These are phyloP conservation scores for Fusarium pseudonygamai DNA, from an alignment of 2,329 filamentous ascomycete species.

Conservation along the genomic window DNA sequence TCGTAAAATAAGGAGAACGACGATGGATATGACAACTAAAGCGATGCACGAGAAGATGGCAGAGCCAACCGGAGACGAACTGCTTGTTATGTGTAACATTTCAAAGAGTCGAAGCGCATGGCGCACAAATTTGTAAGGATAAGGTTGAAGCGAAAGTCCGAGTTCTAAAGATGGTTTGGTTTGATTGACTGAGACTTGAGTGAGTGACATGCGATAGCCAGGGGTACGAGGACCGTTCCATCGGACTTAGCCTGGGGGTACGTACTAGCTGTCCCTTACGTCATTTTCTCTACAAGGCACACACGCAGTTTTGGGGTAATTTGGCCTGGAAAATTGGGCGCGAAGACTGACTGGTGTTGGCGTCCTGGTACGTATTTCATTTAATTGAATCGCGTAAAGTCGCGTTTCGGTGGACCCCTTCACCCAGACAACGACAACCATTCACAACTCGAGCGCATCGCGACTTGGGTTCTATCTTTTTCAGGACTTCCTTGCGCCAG, in stretches of 20 bases:
- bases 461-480: background rate
- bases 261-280: conserved; percentile 29
- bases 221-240: conserved; percentile 42
- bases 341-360: background rate
- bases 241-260: conserved; percentile 13
- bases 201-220: conserved; percentile 29
- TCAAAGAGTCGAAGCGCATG: conserved; percentile 45
- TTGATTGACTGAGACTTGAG: conserved; percentile 12
- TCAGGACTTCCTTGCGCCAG: background rate
- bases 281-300: conserved; percentile 22
- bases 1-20: conserved; percentile 85
- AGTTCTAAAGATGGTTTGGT: conserved; percentile 4
- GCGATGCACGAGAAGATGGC: conserved; percentile 79
- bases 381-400: conserved; percentile 37
- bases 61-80: conserved; percentile 76
- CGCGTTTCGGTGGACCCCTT: conserved; percentile 24
- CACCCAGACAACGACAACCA: conserved; percentile 19
- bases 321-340: conserved; percentile 35
- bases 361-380: background rate
- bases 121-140: conserved; percentile 41
- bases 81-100: conserved; percentile 62
- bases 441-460: conserved; percentile 14
- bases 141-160: conserved; percentile 29
- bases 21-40: conserved; percentile 76
- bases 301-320: background rate